These are phyloP conservation scores for Botrytis paeoniae DNA, from an alignment of 2,329 filamentous ascomycete species.

Conservation along the genomic window DNA sequence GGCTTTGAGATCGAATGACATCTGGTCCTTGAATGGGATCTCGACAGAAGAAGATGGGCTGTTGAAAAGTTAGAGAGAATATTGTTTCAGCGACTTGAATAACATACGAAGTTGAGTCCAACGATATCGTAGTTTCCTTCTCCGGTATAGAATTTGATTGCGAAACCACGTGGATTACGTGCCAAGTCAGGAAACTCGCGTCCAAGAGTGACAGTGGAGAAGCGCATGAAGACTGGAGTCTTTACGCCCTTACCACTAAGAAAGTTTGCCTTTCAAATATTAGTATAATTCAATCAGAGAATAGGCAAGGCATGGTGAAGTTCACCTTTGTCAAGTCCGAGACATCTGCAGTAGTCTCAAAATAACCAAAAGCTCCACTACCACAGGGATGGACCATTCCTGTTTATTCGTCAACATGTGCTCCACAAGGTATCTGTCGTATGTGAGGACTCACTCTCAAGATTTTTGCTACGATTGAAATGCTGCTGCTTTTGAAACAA, in stretches of 20 bases:
- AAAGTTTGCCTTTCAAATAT: conserved; percentile 35
- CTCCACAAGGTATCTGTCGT: too few species aligned
- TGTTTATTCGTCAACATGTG: background rate
- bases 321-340: conserved; percentile 41
- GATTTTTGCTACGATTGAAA: conserved; percentile 12
- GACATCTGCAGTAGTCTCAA: conserved; percentile 24
- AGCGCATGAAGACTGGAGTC: conserved; percentile 60
- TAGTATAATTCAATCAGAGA: background rate
- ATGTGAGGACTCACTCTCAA: background rate
- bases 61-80: background rate
- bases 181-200: conserved; percentile 44
- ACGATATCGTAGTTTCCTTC: conserved; percentile 47
- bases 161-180: conserved; percentile 48
- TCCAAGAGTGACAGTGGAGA: conserved; percentile 49
- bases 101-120: conserved; percentile 2
- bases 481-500: conserved; percentile 21
- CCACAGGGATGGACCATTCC: conserved; percentile 62
- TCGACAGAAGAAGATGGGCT: conserved; percentile 67
- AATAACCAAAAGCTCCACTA: conserved; percentile 26
- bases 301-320: background rate
- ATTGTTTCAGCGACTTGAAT: background rate
- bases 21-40: conserved; percentile 69
- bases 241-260: conserved; percentile 62
- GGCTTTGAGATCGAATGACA: conserved; percentile 71
- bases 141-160: conserved; percentile 50